Evolutionary conservation across 2,329 filamentous ascomycete genomes (phyloP).

Genomic region (Fusarium falciforme): DNA sequence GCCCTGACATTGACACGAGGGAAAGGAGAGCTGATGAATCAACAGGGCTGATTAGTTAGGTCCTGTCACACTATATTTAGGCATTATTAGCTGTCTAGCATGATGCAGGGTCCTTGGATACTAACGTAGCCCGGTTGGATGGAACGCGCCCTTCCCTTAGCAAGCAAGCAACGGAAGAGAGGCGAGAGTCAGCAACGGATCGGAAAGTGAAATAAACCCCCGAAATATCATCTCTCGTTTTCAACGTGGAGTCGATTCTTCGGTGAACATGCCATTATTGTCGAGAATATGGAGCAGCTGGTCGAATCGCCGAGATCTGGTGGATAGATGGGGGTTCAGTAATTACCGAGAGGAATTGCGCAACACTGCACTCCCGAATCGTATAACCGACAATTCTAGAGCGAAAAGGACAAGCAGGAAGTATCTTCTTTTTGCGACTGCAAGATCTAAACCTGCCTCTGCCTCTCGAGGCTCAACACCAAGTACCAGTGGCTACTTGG

Average conservation of each 20-base stretch:
- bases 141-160: background rate
- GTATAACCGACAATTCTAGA: background rate
- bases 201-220: background rate
- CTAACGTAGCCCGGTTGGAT: background rate
- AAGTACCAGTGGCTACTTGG: background rate
- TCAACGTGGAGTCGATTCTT: background rate
- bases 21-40: background rate
- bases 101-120: background rate
- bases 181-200: background rate
- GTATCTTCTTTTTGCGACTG: background rate
- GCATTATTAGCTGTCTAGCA: background rate
- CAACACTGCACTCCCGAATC: background rate
- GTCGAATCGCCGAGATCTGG: background rate
- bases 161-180: background rate
- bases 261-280: background rate
- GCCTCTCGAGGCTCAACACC: background rate
- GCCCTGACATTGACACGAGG: background rate
- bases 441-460: background rate
- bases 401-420: background rate
- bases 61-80: background rate
- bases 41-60: background rate
- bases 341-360: background rate
- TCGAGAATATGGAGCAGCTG: background rate
- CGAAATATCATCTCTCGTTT: background rate
- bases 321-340: background rate